Base-by-base conservation (phyloP, 1,284 basidiomycete genomes). In the Malassezia vespertilionis region DNA sequence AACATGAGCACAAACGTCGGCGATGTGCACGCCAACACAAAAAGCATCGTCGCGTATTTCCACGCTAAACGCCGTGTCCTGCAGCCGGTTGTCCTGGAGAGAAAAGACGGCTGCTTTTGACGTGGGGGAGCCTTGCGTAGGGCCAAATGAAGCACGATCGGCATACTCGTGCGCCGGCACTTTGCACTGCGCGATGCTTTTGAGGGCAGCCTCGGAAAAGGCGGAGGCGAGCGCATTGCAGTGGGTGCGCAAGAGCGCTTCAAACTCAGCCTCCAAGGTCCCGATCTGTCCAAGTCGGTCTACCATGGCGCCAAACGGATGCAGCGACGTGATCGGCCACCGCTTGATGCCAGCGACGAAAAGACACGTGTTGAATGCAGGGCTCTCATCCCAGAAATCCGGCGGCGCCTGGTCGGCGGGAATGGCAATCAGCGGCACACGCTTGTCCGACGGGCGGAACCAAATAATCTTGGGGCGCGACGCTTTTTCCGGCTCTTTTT, bases 401-500 rank as follows among this genome's bases (percentile, higher is more conserved):
- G 78, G 78, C 4, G 93, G 93, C 0, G 93, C 91, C 74, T 99
- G 93, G 68, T 97, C 93, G 11, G 68, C 57, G n/a, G 91, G 93
- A 59, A 99, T 99, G 44, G 93, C 93, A 65, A 99, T 96, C 34
- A 97, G 78, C 40, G 93, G 93, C 5, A 97, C 93, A 55, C 93
- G 85, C 75, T 99, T 99, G 77, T 96, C 90, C 28, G 91, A 95
- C 2, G 93, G 93, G 74, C 96, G 91, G 79, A 97, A 96, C 93
- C 93, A 99, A 43, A 97, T 89, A 61, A 99, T 99, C 78, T 95
- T 97, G 58, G 91, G 93, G 33, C 90, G 82, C 30, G 71, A 49
- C 50, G 61, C 53, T 21, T 50, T 79, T 55, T 82, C 78, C 51
- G 83, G 83, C 26, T 81, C 85, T n/a, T 69, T 67, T 49, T 81